A percentile compares a stretch with the other conserved stretches of the same genome.
phyloP scores from a whole-genome alignment of 1,284 basidiomycete genomes.

The Moesziomyces antarcticus region DNA sequence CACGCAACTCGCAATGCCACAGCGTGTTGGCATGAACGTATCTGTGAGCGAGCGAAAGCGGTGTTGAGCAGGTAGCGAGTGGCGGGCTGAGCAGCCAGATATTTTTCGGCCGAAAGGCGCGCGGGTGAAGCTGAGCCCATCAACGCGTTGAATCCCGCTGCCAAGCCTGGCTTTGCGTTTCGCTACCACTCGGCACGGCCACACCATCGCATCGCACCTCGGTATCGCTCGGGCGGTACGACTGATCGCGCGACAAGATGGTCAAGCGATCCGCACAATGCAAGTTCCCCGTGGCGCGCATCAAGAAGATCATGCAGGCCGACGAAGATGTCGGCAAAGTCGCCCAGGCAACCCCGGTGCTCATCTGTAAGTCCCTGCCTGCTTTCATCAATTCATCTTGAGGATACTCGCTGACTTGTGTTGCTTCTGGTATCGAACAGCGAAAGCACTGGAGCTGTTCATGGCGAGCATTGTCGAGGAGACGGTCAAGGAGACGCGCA shows the following conservation, averaged over 20 bases:
- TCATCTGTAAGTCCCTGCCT: constrained; percentile 83
- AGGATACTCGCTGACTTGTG: background rate
- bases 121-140: background rate
- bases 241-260: constrained; percentile 42
- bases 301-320: constrained; percentile 99
- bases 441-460: constrained; percentile 95
- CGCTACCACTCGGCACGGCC: background rate
- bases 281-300: constrained; percentile 76
- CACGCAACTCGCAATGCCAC: background rate
- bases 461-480: constrained; percentile 87
- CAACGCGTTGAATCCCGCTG: background rate
- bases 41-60: background rate
- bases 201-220: background rate
- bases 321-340: constrained; percentile 99
- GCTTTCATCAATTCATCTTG: background rate
- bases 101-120: background rate
- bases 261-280: constrained; percentile 59
- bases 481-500: constrained; percentile 81
- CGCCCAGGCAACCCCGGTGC: constrained; percentile 93
- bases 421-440: constrained; percentile 70
- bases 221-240: background rate
- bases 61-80: too few relatives aligned
- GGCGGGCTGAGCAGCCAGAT: too few relatives aligned
- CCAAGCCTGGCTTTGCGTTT: background rate
- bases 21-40: too few relatives aligned